Evolutionary conservation across 148 eudicot genomes (phyloP), one percentile per base, ranked within the genome.

Genomic region (Rheum nobile): DNA sequence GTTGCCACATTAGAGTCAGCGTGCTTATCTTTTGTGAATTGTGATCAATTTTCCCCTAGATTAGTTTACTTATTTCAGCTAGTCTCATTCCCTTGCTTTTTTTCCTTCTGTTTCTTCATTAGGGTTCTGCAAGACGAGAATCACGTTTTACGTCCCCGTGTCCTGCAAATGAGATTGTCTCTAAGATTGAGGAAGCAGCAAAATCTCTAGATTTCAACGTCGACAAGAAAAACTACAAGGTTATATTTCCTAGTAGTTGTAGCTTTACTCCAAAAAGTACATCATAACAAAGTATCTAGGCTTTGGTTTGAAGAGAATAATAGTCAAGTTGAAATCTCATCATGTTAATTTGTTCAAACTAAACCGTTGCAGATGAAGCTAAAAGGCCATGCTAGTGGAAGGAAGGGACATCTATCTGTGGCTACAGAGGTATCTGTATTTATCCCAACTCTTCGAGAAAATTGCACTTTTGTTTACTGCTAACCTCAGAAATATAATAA

Each of bases 391-490:
- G 55, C 84, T 77, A 88, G 92, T 77, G 98, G 98, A 79, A 86
- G 96, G 75, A 93, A 93, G 81, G 98, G 98, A 42, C 97, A 88
- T 75, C 92, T 93, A 75, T 85, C 98, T 61, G 97, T 93, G 74
- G 92, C 97, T 37, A 93, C 98, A 57, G 98, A 93, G 97, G 98
- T 92, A 85, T 22, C 5, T 6, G 72, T 7, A 6, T 52, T n/a
- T 52, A n/a, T 2, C 52, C 52, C n/a, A 16, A 14, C 8, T n/a
- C 63, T 85, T 67, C 44, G 19, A 16, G 46, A 43, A n/a, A 57
- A 48, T 31, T 37, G 65, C 29, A 34, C 26, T 19, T 4, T 28
- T 44, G 8, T 34, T 24, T 55, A 24, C 12, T 55, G 22, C 4
- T 55, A 31, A 55, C 2, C 5, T 55, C 63, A 1, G 29, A n/a